Base-by-base conservation (phyloP, 1,284 basidiomycete genomes). In the Malassezia slooffiae region DNA sequence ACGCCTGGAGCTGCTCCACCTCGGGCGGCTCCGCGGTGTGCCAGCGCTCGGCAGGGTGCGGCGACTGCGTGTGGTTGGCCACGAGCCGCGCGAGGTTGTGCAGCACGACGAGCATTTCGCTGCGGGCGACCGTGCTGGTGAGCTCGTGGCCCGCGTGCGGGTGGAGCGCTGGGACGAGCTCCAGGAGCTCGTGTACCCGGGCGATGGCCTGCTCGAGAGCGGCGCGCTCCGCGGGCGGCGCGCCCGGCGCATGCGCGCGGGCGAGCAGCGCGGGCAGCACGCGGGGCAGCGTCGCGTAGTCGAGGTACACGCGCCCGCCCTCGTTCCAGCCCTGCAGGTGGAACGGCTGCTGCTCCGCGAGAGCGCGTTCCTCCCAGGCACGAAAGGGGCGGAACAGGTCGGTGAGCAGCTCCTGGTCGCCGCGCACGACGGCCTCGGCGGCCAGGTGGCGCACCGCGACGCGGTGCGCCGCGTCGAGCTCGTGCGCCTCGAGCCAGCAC, bases 341-440 rank as follows among this genome's bases (percentile, higher is more conserved):
- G 13, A 58, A 48, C 8, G 39, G 39, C 7, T 33, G 42, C 22
- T 54, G 55, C 0, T 79, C 79, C 22, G 78, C 77, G 2, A 88
- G 12, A 7, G 39, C 39, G 15, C 10, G 22, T 17, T 33, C 15
- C 24, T 75, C 70, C 27, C 76, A 77, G 11, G 75, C 76, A 22
- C 75, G 75, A 55, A 96, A 80, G 2, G 76, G 75, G 34, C 73
- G 73, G 57, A 96, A 85, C 10, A 96, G 68, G n/a, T 75, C 75
- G 26, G 74, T 74, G n/a, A 96, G 72, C 7, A 91, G 72, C 2
- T 75, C 76, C 7, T 81, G 70, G 69, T 96, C 90, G 37, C 80
- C 77, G 8, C 85, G 76, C 33, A 95, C 75, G 41, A 95, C 75
- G 0, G 83, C 85, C 58, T 96, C 91, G 1, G 88, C 85, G 7